phyloP scores from a whole-genome alignment of 2,329 filamentous ascomycete species.

The Sporothrix pseudoabietina region DNA sequence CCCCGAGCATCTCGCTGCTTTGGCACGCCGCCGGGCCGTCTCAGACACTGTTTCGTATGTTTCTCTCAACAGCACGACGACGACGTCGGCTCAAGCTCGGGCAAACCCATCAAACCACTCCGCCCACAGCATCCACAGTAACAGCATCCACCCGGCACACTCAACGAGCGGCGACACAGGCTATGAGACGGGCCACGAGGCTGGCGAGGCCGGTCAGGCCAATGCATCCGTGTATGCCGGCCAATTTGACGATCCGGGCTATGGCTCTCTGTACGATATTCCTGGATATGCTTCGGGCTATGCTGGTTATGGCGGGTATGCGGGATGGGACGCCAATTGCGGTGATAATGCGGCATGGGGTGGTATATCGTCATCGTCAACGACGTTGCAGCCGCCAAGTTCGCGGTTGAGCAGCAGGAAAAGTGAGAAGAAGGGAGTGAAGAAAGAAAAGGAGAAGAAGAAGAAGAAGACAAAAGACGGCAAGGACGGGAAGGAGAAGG shows the following conservation, averaged over 20 bases:
- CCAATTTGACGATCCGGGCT: slow-evolving; percentile 22
- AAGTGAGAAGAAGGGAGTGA: not conserved
- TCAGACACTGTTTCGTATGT: slow-evolving; percentile 15
- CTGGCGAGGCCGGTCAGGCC: not conserved
- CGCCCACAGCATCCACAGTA: not conserved
- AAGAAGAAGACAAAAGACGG: not conserved
- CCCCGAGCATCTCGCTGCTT: not conserved
- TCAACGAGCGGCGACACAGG: slow-evolving; percentile 28
- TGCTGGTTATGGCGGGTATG: not conserved
- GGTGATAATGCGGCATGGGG: slow-evolving; percentile 1
- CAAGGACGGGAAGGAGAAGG: not conserved
- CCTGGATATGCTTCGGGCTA: not conserved
- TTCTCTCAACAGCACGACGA: not conserved
- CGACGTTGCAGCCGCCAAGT: slow-evolving; percentile 16
- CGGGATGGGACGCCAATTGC: not conserved
- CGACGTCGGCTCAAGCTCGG: not conserved
- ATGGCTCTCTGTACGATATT: slow-evolving; percentile 22
- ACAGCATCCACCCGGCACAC: not conserved
- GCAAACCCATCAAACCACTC: too few species aligned
- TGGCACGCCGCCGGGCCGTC: not conserved
- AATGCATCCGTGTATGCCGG: not conserved
- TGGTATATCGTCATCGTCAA: slow-evolving; percentile 3
- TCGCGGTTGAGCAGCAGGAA: slow-evolving; percentile 6
- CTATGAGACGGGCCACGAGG: slow-evolving; percentile 28
- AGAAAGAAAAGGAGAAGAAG: not conserved